A percentile compares a stretch with the other conserved stretches of the same genome.
Conservation (phyloP, 768 basidiomycete genomes). For the Tricholoma saponaceum region DNA sequence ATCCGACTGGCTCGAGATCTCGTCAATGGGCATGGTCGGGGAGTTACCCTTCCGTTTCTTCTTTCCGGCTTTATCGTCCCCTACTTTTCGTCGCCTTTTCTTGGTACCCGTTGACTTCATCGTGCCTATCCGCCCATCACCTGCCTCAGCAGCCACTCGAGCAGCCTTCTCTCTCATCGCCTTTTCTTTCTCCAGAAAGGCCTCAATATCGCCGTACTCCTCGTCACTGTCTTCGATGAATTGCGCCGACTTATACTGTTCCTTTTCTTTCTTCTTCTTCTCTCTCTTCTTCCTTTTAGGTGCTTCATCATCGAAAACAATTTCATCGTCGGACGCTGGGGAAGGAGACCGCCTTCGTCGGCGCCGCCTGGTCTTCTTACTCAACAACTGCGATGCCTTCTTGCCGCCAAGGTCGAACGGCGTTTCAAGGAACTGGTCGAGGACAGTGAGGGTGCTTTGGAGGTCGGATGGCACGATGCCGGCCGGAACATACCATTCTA, state of each 20-base stretch:
- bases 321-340: constrained; percentile 39
- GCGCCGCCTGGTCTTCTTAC: constrained; percentile 56
- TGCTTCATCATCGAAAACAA: constrained; percentile 31
- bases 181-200: constrained; percentile 77
- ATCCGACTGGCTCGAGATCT: constrained; percentile 17
- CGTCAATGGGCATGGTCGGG: constrained; percentile 17
- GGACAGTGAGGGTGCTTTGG: constrained; percentile 63
- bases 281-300: constrained; percentile 57
- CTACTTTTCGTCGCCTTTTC: constrained; percentile 40
- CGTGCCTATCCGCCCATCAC: constrained; percentile 37
- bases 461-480: constrained; percentile 64
- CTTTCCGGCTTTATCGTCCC: constrained; percentile 21
- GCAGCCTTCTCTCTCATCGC: constrained; percentile 50
- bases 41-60: constrained; percentile 31
- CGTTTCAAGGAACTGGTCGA: constrained; percentile 76
- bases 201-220: constrained; percentile 76
- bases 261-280: constrained; percentile 56
- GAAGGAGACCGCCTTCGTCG: constrained; percentile 47
- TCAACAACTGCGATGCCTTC: constrained; percentile 67
- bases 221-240: constrained; percentile 91
- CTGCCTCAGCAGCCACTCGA: constrained; percentile 41
- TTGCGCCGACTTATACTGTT: constrained; percentile 79
- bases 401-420: constrained; percentile 82
- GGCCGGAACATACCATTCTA: constrained; percentile 84
- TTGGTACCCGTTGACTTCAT: constrained; percentile 53